Evolutionary conservation across 176 grass and related monocot genomes (phyloP).

Genomic region (Bonia amplexicaulis): DNA sequence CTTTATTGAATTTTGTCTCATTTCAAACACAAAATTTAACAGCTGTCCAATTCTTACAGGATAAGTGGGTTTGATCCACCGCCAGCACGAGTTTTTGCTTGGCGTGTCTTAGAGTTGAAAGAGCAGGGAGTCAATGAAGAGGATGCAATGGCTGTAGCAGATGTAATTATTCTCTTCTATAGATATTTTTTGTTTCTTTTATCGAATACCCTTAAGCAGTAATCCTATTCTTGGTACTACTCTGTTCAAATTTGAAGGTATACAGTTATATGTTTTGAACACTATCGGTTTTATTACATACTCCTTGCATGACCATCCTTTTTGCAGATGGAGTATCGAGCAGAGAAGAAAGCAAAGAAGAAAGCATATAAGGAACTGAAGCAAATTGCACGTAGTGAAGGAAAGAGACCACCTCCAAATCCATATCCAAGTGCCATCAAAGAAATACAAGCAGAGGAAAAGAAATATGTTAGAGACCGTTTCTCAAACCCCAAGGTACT

Average conservation of each 20-base stretch:
- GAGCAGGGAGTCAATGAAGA: slow-evolving; percentile 62
- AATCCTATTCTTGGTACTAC: background rate
- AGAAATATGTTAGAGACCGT: slow-evolving; percentile 65
- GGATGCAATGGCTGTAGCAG: slow-evolving; percentile 76
- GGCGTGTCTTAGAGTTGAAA: slow-evolving; percentile 76
- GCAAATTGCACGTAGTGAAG: slow-evolving; percentile 44
- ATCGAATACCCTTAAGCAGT: background rate
- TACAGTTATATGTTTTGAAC: background rate
- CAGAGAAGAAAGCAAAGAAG: slow-evolving; percentile 80
- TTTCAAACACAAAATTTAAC: background rate
- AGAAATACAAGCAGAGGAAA: slow-evolving; percentile 93
- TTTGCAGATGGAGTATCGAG: slow-evolving; percentile 67
- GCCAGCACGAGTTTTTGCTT: slow-evolving; percentile 84
- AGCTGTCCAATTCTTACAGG: slow-evolving; percentile 28
- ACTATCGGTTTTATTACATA: background rate
- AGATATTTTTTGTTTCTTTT: background rate
- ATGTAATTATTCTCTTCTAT: slow-evolving; percentile 47
- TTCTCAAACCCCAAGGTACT: slow-evolving; percentile 74
- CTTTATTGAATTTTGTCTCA: background rate
- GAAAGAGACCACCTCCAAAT: slow-evolving; percentile 67
- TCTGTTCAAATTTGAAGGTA: background rate
- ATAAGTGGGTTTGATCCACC: slow-evolving; percentile 78
- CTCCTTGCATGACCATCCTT: slow-evolving; percentile 12
- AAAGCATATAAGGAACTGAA: slow-evolving; percentile 83
- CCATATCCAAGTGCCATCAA: slow-evolving; percentile 79